Conservation (phyloP, 2,329 filamentous ascomycete genomes). For the Penicillium sp. region DNA sequence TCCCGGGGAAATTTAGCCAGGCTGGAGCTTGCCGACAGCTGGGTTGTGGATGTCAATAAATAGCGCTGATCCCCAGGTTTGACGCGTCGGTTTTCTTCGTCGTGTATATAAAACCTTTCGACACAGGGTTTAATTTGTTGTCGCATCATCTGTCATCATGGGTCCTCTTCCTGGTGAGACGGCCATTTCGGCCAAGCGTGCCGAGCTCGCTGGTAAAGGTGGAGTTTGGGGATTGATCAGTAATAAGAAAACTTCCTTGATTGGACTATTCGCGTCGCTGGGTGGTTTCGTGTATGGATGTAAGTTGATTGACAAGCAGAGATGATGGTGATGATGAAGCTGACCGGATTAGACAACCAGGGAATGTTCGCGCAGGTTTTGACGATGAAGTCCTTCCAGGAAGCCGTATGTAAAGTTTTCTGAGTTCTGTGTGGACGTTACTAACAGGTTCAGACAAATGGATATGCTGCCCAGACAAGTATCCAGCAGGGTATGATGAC, state of each 20-base stretch:
- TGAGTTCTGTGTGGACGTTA: not conserved
- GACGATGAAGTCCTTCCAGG: constrained; percentile 50
- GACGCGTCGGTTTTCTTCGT: not conserved
- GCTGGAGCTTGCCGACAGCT: not conserved
- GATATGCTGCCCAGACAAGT: constrained; percentile 27
- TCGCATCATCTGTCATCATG: constrained; percentile 5
- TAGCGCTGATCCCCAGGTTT: not conserved
- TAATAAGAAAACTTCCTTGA: constrained; percentile 56
- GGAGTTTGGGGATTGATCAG: constrained; percentile 53
- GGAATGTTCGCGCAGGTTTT: constrained; percentile 73
- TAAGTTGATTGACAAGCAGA: constrained; percentile 10
- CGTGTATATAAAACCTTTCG: not conserved
- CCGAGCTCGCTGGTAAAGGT: constrained; percentile 37
- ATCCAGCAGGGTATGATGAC: constrained; percentile 35
- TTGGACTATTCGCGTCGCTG: constrained; percentile 56
- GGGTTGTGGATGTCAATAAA: not conserved
- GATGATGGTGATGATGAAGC: not conserved
- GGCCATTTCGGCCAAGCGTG: constrained; percentile 35
- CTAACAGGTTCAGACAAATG: constrained; percentile 22
- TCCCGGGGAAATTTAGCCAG: not conserved
- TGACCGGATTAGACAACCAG: constrained; percentile 59
- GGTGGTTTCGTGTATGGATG: constrained; percentile 63
- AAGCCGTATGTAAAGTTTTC: constrained; percentile 39
- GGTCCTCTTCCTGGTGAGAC: constrained; percentile 17
- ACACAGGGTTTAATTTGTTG: not conserved